Evolutionary conservation across 345 rosid species (phyloP).

Genomic region (Barbarea vulgaris): DNA sequence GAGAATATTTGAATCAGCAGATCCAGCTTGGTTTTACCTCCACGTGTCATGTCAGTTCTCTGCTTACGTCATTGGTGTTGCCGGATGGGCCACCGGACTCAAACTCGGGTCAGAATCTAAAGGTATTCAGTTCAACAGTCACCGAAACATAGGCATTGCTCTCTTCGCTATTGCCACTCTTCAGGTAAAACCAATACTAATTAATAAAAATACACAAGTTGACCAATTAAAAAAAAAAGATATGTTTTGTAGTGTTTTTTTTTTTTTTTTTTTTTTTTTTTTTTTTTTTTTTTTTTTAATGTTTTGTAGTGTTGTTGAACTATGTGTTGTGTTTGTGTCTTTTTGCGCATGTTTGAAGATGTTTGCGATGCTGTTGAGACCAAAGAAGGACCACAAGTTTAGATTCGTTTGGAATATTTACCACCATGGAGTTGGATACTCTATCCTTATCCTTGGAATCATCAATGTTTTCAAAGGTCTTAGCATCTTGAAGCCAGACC

Average conservation of each 20-base stretch:
- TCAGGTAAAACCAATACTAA: constrained; percentile 38
- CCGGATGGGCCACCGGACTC: constrained; percentile 52
- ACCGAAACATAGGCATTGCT: constrained; percentile 44
- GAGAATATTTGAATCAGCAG: constrained; percentile 36
- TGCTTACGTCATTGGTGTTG: constrained; percentile 45
- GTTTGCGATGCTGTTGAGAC: constrained; percentile 80
- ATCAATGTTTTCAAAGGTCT: constrained; percentile 82
- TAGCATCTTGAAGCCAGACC: constrained; percentile 56
- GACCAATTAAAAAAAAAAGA: constrained; percentile 19
- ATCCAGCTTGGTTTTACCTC: constrained; percentile 47
- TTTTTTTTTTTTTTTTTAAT: too few species aligned
- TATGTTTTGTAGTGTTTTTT: constrained; percentile 33
- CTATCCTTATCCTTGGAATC: constrained; percentile 64
- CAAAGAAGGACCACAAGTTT: constrained; percentile 86
- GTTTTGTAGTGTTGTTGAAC: constrained; percentile 28
- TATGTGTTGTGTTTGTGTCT: constrained; percentile 16
- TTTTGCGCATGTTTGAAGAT: constrained; percentile 45
- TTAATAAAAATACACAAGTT: background rate
- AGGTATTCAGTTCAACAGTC: constrained; percentile 25
- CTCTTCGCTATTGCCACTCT: constrained; percentile 43
- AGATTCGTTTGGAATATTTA: constrained; percentile 81
- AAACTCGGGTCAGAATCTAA: constrained; percentile 41
- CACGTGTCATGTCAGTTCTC: constrained; percentile 43
- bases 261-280: too few species aligned
- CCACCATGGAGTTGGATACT: constrained; percentile 75